Percentiles rank a stretch among this genome's conserved stretches.
Evolutionary conservation across 139 green algal genomes (phyloP).

Genomic region (Closterium sp.): DNA sequence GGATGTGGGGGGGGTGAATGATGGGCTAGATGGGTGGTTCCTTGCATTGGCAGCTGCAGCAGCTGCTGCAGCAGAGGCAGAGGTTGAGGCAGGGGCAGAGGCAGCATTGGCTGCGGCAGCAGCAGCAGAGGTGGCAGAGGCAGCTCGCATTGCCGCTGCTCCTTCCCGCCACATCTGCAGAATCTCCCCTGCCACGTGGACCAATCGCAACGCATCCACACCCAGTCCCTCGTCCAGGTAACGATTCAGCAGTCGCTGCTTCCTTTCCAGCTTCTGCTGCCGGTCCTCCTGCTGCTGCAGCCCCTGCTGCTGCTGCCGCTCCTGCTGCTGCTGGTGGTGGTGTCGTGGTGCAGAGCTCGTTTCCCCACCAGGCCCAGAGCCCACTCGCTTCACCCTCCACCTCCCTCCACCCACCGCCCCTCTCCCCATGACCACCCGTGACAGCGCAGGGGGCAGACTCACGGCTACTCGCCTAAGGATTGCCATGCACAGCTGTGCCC

Average conservation of each 20-base stretch:
- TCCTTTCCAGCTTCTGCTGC: neutral
- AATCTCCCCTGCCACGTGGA: neutral
- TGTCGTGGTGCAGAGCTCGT: neutral
- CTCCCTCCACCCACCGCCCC: neutral
- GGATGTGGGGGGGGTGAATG: neutral
- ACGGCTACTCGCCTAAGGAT: neutral
- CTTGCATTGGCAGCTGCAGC: neutral
- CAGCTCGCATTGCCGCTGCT: neutral
- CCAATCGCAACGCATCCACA: neutral
- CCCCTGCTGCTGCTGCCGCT: neutral
- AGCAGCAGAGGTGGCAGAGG: neutral
- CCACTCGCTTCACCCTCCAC: neutral
- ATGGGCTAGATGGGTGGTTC: neutral
- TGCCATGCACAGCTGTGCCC: neutral
- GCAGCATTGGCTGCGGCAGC: neutral
- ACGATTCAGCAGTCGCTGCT: neutral
- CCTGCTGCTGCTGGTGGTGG: neutral
- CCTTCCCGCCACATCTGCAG: slow-evolving; percentile 5
- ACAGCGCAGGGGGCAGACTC: neutral
- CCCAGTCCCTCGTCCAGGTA: neutral
- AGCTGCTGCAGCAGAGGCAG: neutral
- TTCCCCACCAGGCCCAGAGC: neutral
- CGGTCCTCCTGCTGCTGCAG: neutral
- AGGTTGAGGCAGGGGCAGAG: neutral
- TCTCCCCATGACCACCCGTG: neutral